Base-by-base conservation (phyloP, 2,329 filamentous ascomycete species). In the Pochonia chlamydosporia region DNA sequence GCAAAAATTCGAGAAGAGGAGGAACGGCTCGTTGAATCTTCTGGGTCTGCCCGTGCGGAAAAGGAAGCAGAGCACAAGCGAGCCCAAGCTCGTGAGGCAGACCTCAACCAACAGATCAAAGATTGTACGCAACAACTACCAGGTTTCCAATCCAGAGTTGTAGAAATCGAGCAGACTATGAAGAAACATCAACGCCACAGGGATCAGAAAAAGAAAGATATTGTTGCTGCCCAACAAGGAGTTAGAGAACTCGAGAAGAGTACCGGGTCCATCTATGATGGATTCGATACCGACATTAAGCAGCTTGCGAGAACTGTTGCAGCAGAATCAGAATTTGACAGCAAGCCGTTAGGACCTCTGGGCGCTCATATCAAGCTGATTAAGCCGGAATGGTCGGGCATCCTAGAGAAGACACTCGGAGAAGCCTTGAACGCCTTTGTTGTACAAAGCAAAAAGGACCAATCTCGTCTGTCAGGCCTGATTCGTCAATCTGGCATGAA, bases 341-440 rank as follows among this genome's bases (percentile, higher is more conserved):
- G 78, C 37, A 84, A 78, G 52, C 93, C 93, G 2, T 73, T 97
- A 28, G 93, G 93, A 0, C 93, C 93, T 1, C 72, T 97, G 13
- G 93, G 91, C 25, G 72, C 82, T 21, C 79, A 93, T 58, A 76
- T 99, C 44, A 83, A 82, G 54, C 71, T 99, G 21, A 70, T 82
- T 30, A 84, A 92, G 54, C 85, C 88, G 1, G 76, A 88, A 56
- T 99, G 93, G 93, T 86, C 85, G 1, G 78, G 80, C 1, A 82
- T 95, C 37, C 65, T 99, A 13, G 93, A 99, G 62, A 85, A 78
- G 52, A 79, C 79, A 1, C 76, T 96, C 40, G 88, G 88, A n/a
- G 66, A 65, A 3, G 73, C 70, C 1, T 70, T 97, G 26, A 85
- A 82, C 52, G 82, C 79, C 2, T 99, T 97, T 59, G 79, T 95